Base-by-base conservation (phyloP, 108 stramenopile genomes). In the Pseudonitzschia multiseries region DNA sequence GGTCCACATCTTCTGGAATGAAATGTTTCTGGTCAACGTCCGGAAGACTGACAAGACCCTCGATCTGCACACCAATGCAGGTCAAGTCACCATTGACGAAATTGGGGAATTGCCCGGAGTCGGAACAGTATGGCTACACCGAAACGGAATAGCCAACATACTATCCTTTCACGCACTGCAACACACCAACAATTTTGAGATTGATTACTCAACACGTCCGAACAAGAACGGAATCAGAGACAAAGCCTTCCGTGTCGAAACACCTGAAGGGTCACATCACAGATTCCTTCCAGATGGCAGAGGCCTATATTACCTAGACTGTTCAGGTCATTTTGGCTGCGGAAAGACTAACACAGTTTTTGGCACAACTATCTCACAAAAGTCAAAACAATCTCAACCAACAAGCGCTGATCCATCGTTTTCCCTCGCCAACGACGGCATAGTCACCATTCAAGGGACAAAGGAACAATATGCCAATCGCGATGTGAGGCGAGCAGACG, bases 81-180 rank as follows among this genome's bases (percentile, higher is more conserved):
- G 84, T 10, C 59, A 20, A 1, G 27, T 59, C 17, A 24, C 65
- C 42, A 42, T 42, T 9, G 10, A 42, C 42, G 42, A 42, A 48
- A 71, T 68, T 33, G 84, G 69, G 1, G 52, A 63, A 18, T 36
- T 85, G 2, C 57, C 75, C 24, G 81, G 84, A 28, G 67, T 66
- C 17, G 70, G 70, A 2, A 60, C 67, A 0, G 70, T 81, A 22
- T 79, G 70, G 67, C 70, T 59, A 43, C 48, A 75, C 26, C 70
- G 48, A 24, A 41, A 71, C 51, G 76, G 78, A 0, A 57, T 82
- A 15, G 78, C 84, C 3, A 85, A 82, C 31, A 63, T 85, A 15
- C 27, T 85, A 17, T 56, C 54, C 10, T 42, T 42, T 10, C 42
- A 42, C 42, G 24, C 54, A 56, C 6, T 26, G 5, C 24, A 56